Base-by-base conservation (phyloP, 2,329 filamentous ascomycete species). In the Amesomyces nigricolor region DNA sequence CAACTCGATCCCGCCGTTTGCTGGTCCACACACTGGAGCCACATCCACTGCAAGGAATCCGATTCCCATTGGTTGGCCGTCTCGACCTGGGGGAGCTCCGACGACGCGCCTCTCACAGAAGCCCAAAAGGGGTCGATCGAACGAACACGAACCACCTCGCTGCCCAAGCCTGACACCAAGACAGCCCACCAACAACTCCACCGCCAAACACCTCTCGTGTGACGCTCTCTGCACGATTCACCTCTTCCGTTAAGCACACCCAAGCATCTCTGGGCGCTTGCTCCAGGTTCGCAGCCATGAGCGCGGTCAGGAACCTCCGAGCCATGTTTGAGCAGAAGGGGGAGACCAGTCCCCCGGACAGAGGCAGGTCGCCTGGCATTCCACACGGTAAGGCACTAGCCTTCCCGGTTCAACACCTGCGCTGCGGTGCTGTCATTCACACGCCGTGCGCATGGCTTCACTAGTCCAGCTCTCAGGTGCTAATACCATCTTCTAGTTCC, bases 301-400 rank as follows among this genome's bases (percentile, higher is more conserved):
- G 83, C 67, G 83, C 81, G 66, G 86, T 89, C 66, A 85, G 79
- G 73, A 88, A 88, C 73, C 81, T 91, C 62, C 79, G 86, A 65
- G 88, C 88, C 67, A 89, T 88, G 79, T 91, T 91, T 70, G 88
- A 91, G 76, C 82, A 83, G 68, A 88, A 83, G 71, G 81, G 79
- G 68, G 80, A 82, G 63, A 75, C 77, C 56, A 85, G 80, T 64
- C 80, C 83, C 61, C 82, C 84, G 14, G 85, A 87, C 61, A 78
- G 87, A 74, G 87, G 87, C 58, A 79, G 87, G 70, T 87, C 85
- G 56, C 86, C 86, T 52, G 82, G 78, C 60, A 71, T 71, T 60
- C 71, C 72, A 58, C 68, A 61, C 62, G 68, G 77, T 81, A 72
- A 70, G 73, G 53, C 59, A 58, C 50, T 57, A 59, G 54, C 60